Conservation (phyloP, 1,139 yeast species). For the Candida frijolesensis region DNA sequence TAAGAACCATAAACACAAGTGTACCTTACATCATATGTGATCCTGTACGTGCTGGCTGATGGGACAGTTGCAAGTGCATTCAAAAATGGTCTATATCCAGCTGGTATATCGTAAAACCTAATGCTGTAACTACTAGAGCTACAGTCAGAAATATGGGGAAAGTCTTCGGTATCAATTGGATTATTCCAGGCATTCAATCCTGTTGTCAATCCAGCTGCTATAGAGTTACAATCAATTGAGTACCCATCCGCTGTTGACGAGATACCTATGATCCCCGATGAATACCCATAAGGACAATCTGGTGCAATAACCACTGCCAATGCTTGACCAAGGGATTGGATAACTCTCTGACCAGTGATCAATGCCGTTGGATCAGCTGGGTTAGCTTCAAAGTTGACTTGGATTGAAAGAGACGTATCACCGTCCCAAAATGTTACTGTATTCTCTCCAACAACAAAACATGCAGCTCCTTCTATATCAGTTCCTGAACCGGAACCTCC, state of each 20-base stretch:
- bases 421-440: slow-evolving; percentile 33
- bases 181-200: slow-evolving; percentile 17
- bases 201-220: slow-evolving; percentile 22
- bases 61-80: slow-evolving; percentile 3
- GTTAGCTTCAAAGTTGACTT: slow-evolving; percentile 17
- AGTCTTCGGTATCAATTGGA: slow-evolving; percentile 11
- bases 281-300: slow-evolving; percentile 24
- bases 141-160: slow-evolving; percentile 19
- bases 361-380: not conserved
- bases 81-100: not conserved
- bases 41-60: not conserved
- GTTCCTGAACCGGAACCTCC: slow-evolving; percentile 23
- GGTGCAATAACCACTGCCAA: not conserved
- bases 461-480: slow-evolving; percentile 22
- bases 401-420: slow-evolving; percentile 17
- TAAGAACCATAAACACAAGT: not conserved
- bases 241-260: not conserved
- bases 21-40: slow-evolving; percentile 13
- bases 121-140: slow-evolving; percentile 14
- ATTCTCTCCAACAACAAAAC: slow-evolving; percentile 25
- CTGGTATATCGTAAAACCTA: slow-evolving; percentile 10
- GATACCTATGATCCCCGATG: slow-evolving; percentile 24
- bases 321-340: not conserved
- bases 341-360: not conserved
- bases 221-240: slow-evolving; percentile 22